Percentiles rank a stretch among this genome's conserved stretches.
phyloP scores from a whole-genome alignment of 805 yeast genomes.

The Yamadazyma paraphyllophila region DNA sequence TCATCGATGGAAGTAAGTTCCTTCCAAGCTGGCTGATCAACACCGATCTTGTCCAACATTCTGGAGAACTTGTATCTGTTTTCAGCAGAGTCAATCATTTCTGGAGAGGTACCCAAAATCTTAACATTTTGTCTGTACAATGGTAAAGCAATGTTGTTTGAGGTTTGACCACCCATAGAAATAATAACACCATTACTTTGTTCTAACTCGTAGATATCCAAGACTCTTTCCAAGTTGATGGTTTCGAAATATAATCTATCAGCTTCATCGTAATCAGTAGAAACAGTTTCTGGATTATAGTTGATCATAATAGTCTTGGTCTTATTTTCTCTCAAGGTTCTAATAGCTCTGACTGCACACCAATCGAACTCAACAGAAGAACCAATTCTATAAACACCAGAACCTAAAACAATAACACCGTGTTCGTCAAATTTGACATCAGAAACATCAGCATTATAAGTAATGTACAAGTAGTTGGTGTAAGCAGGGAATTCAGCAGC shows the following conservation, averaged over 20 bases:
- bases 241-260: constrained; percentile 96
- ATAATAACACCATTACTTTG: constrained; percentile 88
- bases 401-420: constrained; percentile 93
- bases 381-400: constrained; percentile 98
- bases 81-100: constrained; percentile 97
- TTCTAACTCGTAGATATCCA: constrained; percentile 93
- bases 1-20: constrained; percentile 90
- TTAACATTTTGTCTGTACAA: constrained; percentile 93
- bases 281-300: constrained; percentile 97
- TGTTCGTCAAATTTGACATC: constrained; percentile 89
- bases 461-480: constrained; percentile 92
- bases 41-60: constrained; percentile 94
- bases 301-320: constrained; percentile 93
- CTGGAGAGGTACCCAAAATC: constrained; percentile 95
- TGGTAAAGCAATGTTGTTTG: constrained; percentile 92
- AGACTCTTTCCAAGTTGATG: constrained; percentile 86
- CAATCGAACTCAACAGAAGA: constrained; percentile 98
- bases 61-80: constrained; percentile 96
- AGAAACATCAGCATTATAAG: constrained; percentile 87
- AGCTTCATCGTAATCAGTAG: constrained; percentile 97
- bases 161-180: constrained; percentile 98
- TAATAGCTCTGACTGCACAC: constrained; percentile 98
- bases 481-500: constrained; percentile 98
- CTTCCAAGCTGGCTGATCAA: constrained; percentile 99
- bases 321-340: constrained; percentile 76